Percentiles rank a stretch among this genome's conserved stretches.
Evolutionary conservation across 768 basidiomycete species (phyloP).

Genomic region (Paxillus ammoniavirescens): DNA sequence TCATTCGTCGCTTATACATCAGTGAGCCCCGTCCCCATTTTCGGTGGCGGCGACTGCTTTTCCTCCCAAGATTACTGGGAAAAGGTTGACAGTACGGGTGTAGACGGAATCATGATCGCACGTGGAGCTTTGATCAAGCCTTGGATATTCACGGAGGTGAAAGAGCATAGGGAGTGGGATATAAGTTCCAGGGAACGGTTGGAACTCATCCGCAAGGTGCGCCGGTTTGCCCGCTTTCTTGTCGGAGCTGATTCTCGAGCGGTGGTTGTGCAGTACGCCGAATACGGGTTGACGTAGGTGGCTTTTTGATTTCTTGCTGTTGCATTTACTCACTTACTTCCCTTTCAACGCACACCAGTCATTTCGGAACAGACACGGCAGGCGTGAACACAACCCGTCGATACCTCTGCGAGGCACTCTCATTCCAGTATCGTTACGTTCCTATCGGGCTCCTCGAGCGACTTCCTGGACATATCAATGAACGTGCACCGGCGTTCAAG

Average conservation of each 20-base stretch:
- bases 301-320: not conserved
- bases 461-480: constrained; percentile 82
- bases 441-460: constrained; percentile 89
- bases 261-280: constrained; percentile 59
- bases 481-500: constrained; percentile 82
- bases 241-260: not conserved
- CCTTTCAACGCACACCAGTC: constrained; percentile 38
- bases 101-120: constrained; percentile 95
- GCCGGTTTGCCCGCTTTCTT: constrained; percentile 15
- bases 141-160: constrained; percentile 94
- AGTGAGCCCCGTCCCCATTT: constrained; percentile 90
- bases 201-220: constrained; percentile 72
- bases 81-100: constrained; percentile 72
- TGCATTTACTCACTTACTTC: constrained; percentile 1
- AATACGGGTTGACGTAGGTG: constrained; percentile 76
- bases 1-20: not conserved
- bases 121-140: constrained; percentile 95
- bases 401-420: constrained; percentile 92
- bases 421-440: constrained; percentile 95
- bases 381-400: constrained; percentile 90
- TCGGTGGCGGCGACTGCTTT: constrained; percentile 95
- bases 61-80: constrained; percentile 82
- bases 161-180: constrained; percentile 92
- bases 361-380: constrained; percentile 83
- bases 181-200: constrained; percentile 83